Evolutionary conservation across 371 early-diverging fungal species (phyloP), one percentile per base, ranked within the genome.

Genomic region (Mortierella sp.): DNA sequence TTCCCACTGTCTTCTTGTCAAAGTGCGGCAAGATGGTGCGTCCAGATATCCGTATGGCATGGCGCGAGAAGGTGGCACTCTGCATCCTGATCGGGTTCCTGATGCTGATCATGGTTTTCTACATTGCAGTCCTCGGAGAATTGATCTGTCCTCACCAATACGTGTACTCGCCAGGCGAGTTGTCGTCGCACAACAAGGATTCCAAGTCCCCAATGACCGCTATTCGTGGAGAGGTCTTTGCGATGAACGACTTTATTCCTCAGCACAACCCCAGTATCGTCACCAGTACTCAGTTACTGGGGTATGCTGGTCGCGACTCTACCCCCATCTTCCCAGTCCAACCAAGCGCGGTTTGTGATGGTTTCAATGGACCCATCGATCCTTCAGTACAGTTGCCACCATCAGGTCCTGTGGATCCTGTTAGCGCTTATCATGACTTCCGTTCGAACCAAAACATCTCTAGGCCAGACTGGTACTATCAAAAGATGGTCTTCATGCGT

Each of bases 31-130:
- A 87, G 44, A 94, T 95, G 90, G 88, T 88, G 63, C 88, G 88
- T 24, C 84, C 83, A 46, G 96, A 98, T 74, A 87, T 94, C 29
- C 92, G 91, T 29, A 87, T 95, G 76, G 97, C 98, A 0, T 98
- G 98, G 98, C 89, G 97, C 54, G 98, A 98, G 80, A 96, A 98
- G 81, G 88, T 98, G 5, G 91, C 97, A 1, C 85, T 98, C 14
- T 96, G 96, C 78, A 79, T 93, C 63, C 67, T 98, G 52, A 96
- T 98, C 59, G 79, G 92, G 37, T 74, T 94, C 31, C 71, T 94
- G 80, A 94, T 92, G 63, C 86, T 85, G 5, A 79, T 90, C 63
- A 88, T 96, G 49, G 86, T 98, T 39, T 95, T 97, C 85, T 95
- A 94, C 79, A 92, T 98, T 63, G 89, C 94, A 13, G 91, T 94